Base-by-base conservation (phyloP, 2,329 filamentous ascomycete genomes). In the Leptodontidium sp. region DNA sequence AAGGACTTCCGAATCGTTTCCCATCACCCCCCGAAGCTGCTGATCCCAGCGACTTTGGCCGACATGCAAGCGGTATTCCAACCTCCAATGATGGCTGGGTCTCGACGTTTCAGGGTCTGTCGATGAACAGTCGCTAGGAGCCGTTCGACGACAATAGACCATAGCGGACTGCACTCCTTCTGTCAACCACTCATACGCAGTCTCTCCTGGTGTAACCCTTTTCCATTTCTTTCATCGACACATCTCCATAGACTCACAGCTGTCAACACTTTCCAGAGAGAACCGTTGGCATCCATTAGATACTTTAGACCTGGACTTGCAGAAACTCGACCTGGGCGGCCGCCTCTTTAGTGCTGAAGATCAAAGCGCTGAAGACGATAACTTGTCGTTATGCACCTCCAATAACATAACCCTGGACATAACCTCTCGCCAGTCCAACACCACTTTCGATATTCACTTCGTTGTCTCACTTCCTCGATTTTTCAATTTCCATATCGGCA, bases 21-120 rank as follows among this genome's bases (percentile, higher is more conserved):
- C 80, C 84, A 2, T 81, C 81, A 29, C 80, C 82, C 1, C 80
- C 81, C 62, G 70, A 75, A n/a, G 71, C 77, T 29, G 71, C 75
- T 55, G 82, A 83, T 66, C 72, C 77, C 21, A 77, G 73, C 21
- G 83, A 84, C 11, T 77, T 80, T 86, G 67, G 77, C 79, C 62
- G 78, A 79, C 38, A 84, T 84, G 75, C 82, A 74, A 71, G 78
- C 78, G 68, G 75, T 73, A 62, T 80, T 78, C 68, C 78, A 73
- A 58, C 74, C 73, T 29, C 80, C 75, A 75, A 74, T 17, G 79
- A 84, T 59, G 89, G 91, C 61, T 92, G 90, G 90, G 81, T 85
- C 32, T 82, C 67, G 38, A 82, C 64, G 6, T 93, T 93, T 78
- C 91, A 93, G 78, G 87, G 91, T 11, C 81, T 94, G 21, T 94